A percentile compares a stretch with the other conserved stretches of the same genome.
Evolutionary conservation across 805 yeast species (phyloP).

Genomic region (Monosporozyma aerobia): DNA sequence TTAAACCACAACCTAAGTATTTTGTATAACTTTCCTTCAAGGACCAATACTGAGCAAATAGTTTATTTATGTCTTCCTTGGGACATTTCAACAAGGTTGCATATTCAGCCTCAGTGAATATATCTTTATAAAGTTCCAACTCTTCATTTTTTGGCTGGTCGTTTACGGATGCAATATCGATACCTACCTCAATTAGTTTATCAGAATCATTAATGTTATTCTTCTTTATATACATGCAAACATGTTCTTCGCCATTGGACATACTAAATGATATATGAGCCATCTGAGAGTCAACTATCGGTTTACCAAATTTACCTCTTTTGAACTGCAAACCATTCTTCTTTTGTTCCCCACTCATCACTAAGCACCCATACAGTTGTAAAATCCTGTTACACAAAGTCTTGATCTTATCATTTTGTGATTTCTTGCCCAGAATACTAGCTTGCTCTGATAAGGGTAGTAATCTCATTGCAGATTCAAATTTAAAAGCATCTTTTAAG

Average conservation of each 20-base stretch:
- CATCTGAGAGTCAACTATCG: slow-evolving; percentile 27
- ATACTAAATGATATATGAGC: slow-evolving; percentile 40
- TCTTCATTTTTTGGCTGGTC: slow-evolving; percentile 13
- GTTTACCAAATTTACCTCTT: slow-evolving; percentile 47
- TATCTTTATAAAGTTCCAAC: slow-evolving; percentile 33
- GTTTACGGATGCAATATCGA: slow-evolving; percentile 38
- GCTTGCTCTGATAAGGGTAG: slow-evolving; percentile 37
- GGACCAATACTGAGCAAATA: slow-evolving; percentile 64
- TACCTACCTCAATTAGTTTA: slow-evolving; percentile 30
- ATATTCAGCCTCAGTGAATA: slow-evolving; percentile 34
- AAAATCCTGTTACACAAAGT: slow-evolving; percentile 40
- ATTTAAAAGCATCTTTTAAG: slow-evolving; percentile 29
- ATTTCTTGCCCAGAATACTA: slow-evolving; percentile 34
- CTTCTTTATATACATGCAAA: slow-evolving; percentile 36
- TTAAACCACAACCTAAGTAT: slow-evolving; percentile 52
- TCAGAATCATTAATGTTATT: slow-evolving; percentile 6
- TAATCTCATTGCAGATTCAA: slow-evolving; percentile 41
- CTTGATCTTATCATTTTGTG: slow-evolving; percentile 27
- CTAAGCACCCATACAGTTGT: slow-evolving; percentile 34
- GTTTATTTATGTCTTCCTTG: slow-evolving; percentile 9
- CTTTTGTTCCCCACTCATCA: slow-evolving; percentile 4
- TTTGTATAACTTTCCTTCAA: slow-evolving; percentile 71
- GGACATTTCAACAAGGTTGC: slow-evolving; percentile 16
- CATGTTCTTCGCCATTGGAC: slow-evolving; percentile 46
- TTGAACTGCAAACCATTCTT: slow-evolving; percentile 19